phyloP scores from a whole-genome alignment of 129 eudicot genomes.

The Lactuca sativa region DNA sequence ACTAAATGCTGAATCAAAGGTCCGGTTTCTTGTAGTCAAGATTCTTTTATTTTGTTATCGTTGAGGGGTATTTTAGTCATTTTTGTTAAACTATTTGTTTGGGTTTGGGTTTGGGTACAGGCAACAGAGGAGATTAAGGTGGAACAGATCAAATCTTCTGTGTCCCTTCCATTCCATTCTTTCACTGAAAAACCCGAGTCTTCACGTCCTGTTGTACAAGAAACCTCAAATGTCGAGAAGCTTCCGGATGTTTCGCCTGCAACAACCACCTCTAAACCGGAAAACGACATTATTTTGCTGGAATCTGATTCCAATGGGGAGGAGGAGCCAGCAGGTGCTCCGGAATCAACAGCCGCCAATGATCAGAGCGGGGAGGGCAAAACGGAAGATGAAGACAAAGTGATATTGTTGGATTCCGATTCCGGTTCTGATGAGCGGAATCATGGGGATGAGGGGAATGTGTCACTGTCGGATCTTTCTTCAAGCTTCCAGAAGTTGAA shows the following conservation, averaged over 20 bases:
- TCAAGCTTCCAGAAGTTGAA: constrained; percentile 63
- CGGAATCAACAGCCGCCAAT: constrained; percentile 30
- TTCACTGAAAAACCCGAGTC: constrained; percentile 36
- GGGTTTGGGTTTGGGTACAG: constrained; percentile 28
- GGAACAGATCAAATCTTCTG: constrained; percentile 58
- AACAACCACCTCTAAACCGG: constrained; percentile 23
- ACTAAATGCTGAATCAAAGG: constrained; percentile 50
- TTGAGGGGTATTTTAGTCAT: constrained; percentile 15
- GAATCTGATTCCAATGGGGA: constrained; percentile 39
- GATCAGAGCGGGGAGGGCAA: constrained; percentile 27
- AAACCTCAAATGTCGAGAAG: constrained; percentile 31
- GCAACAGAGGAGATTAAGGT: constrained; percentile 52
- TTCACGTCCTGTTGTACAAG: constrained; percentile 25
- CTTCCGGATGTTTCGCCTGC: constrained; percentile 12
- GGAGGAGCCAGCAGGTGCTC: constrained; percentile 29
- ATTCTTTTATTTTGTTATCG: not conserved
- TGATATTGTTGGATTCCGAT: constrained; percentile 41
- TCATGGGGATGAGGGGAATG: constrained; percentile 43
- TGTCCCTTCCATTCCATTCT: constrained; percentile 59
- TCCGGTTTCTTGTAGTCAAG: not conserved
- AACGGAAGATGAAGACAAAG: constrained; percentile 40
- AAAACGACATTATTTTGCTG: constrained; percentile 40
- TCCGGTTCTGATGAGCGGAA: constrained; percentile 13
- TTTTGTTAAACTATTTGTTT: not conserved
- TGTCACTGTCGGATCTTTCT: constrained; percentile 77